Percentiles rank a stretch among this genome's conserved stretches.
These are phyloP conservation scores for Psilocybe tampanensis DNA, from an alignment of 768 basidiomycete genomes.

Conservation along the genomic window DNA sequence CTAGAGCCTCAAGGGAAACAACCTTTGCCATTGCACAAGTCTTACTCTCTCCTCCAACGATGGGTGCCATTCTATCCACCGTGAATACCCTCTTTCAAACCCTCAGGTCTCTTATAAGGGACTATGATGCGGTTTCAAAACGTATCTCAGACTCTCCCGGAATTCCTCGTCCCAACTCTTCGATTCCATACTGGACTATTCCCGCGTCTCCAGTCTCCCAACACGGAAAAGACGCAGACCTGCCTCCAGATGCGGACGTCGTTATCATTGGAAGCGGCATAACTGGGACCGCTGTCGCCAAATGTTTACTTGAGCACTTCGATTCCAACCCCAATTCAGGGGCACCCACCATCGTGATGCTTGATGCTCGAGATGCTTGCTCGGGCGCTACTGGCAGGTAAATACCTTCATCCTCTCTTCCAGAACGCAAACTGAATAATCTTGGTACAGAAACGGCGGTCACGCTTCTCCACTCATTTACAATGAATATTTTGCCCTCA, in stretches of 20 bases:
- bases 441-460: constrained; percentile 60
- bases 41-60: background rate
- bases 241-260: constrained; percentile 60
- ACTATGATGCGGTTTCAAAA: constrained; percentile 24
- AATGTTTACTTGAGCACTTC: constrained; percentile 47
- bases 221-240: constrained; percentile 26
- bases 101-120: constrained; percentile 18
- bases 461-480: constrained; percentile 65
- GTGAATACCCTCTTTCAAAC: constrained; percentile 15
- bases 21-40: background rate
- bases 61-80: constrained; percentile 25
- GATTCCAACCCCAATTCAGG: constrained; percentile 14
- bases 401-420: constrained; percentile 9
- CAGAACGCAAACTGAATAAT: background rate
- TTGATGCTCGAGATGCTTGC: constrained; percentile 81
- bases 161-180: constrained; percentile 57
- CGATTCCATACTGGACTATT: constrained; percentile 64
- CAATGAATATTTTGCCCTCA: constrained; percentile 55
- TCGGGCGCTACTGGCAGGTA: constrained; percentile 76
- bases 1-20: background rate
- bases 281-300: constrained; percentile 64
- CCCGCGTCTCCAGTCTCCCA: constrained; percentile 51
- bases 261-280: constrained; percentile 82
- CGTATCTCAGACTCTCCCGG: constrained; percentile 47
- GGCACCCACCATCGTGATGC: constrained; percentile 56